These are phyloP conservation scores for Candida saitoana DNA, from an alignment of 805 yeast species.

Conservation along the genomic window DNA sequence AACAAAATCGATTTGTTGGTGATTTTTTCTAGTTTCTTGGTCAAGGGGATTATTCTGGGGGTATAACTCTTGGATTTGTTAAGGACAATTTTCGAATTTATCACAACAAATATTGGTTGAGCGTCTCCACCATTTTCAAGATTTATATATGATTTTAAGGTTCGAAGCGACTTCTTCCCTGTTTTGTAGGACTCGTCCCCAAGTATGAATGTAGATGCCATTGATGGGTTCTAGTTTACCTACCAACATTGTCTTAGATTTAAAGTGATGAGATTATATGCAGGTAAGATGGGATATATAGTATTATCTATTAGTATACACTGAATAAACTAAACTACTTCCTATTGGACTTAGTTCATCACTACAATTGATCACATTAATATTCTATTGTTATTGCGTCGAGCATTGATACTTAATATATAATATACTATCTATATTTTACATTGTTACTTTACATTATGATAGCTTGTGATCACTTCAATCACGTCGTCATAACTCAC, in stretches of 20 bases:
- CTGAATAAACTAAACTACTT: too few species aligned
- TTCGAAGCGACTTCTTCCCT: slow-evolving; percentile 13
- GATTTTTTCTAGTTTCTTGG: slow-evolving; percentile 46
- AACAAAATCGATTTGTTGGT: slow-evolving; percentile 52
- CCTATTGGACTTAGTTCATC: too few species aligned
- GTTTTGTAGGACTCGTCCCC: slow-evolving; percentile 16
- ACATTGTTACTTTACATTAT: too few species aligned
- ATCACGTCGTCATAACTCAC: too few species aligned
- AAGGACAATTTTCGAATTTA: slow-evolving; percentile 29
- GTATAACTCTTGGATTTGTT: slow-evolving; percentile 33
- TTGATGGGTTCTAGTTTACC: neutral
- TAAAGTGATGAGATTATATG: slow-evolving; percentile 2
- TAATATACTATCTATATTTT: too few species aligned
- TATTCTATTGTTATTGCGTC: too few species aligned
- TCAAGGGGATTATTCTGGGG: slow-evolving; percentile 48
- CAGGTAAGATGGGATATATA: neutral
- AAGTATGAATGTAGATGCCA: slow-evolving; percentile 11
- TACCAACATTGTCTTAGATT: neutral
- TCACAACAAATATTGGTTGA: slow-evolving; percentile 25
- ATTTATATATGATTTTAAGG: slow-evolving; percentile 11
- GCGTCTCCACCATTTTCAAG: slow-evolving; percentile 7
- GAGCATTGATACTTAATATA: too few species aligned
- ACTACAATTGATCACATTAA: too few species aligned
- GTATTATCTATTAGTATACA: too few species aligned
- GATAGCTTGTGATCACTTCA: too few species aligned